A percentile compares a stretch with the other conserved stretches of the same genome.
These are phyloP conservation scores for Neofusicoccum kwambonambiense DNA, from an alignment of 2,329 filamentous ascomycete genomes.

Conservation along the genomic window DNA sequence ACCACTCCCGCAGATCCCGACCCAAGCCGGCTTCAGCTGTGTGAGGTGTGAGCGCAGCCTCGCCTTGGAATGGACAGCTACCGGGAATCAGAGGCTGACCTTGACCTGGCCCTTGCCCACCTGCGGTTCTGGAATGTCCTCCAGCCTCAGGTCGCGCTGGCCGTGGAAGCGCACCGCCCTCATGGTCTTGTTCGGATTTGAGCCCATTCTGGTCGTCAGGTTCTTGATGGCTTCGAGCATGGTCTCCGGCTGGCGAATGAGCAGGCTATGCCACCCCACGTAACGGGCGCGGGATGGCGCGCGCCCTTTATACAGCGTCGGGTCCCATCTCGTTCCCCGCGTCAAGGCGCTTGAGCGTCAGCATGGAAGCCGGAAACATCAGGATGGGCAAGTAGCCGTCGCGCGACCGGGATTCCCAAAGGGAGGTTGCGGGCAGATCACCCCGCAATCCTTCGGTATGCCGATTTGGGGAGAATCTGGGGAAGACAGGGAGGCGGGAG, in stretches of 20 bases:
- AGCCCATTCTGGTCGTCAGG: background rate
- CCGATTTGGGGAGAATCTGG: slow-evolving; percentile 9
- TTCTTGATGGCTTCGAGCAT: slow-evolving; percentile 10
- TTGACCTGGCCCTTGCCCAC: slow-evolving; percentile 44
- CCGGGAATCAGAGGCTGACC: slow-evolving; percentile 19
- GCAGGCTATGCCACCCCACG: background rate
- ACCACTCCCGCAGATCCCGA: slow-evolving; percentile 45
- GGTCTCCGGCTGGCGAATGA: background rate
- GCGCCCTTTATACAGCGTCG: background rate
- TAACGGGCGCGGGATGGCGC: background rate
- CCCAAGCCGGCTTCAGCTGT: slow-evolving; percentile 39
- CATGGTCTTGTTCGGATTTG: slow-evolving; percentile 29
- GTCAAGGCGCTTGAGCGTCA: background rate
- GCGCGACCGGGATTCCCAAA: slow-evolving; percentile 5
- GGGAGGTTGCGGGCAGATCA: slow-evolving; percentile 7
- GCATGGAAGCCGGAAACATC: background rate
- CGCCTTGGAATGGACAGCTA: slow-evolving; percentile 19
- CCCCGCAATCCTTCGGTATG: slow-evolving; percentile 13
- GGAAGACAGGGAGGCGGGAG: slow-evolving; percentile 4
- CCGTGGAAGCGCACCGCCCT: slow-evolving; percentile 49
- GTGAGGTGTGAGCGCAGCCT: slow-evolving; percentile 14
- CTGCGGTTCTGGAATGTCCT: slow-evolving; percentile 42
- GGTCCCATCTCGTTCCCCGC: background rate
- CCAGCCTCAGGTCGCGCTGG: slow-evolving; percentile 43
- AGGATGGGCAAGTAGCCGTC: background rate